Evolutionary conservation across 345 rosid genomes (phyloP).

Genomic region (Mallotus nudiflorus): DNA sequence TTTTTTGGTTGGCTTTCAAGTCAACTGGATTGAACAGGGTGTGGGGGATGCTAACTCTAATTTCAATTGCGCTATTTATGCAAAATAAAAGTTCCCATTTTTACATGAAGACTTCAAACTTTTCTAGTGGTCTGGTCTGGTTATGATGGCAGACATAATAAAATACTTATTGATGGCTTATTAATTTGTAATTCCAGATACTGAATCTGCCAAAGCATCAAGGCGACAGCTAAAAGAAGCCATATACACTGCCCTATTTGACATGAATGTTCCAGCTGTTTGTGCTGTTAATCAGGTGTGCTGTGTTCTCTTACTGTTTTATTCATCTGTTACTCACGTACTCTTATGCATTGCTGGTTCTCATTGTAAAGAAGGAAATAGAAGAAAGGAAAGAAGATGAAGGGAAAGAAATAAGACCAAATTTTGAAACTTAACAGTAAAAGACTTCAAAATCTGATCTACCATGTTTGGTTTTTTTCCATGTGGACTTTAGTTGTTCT

Average conservation of each 20-base stretch:
- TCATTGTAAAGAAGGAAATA: background rate
- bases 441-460: too few relatives aligned
- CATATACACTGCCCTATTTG: conserved; percentile 68
- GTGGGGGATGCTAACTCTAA: too few relatives aligned
- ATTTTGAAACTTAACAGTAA: too few relatives aligned
- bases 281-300: conserved; percentile 86
- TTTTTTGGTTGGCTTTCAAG: background rate
- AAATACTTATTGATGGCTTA: conserved; percentile 2
- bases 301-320: background rate
- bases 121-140: too few relatives aligned
- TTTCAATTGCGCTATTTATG: background rate
- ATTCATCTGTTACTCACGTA: background rate
- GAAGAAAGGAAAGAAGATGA: too few relatives aligned
- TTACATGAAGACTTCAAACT: conserved; percentile 10
- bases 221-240: conserved; percentile 87
- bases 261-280: conserved; percentile 88
- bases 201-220: conserved; percentile 89
- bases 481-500: background rate
- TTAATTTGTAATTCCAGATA: conserved; percentile 47
- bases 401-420: too few relatives aligned
- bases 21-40: background rate
- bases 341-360: conserved; percentile 7
- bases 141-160: too few relatives aligned
- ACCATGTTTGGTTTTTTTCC: background rate
- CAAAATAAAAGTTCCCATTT: conserved; percentile 1